Percentiles rank a stretch among this genome's conserved stretches.
Evolutionary conservation across 805 yeast species (phyloP).

Genomic region (Peterozyma toletana): DNA sequence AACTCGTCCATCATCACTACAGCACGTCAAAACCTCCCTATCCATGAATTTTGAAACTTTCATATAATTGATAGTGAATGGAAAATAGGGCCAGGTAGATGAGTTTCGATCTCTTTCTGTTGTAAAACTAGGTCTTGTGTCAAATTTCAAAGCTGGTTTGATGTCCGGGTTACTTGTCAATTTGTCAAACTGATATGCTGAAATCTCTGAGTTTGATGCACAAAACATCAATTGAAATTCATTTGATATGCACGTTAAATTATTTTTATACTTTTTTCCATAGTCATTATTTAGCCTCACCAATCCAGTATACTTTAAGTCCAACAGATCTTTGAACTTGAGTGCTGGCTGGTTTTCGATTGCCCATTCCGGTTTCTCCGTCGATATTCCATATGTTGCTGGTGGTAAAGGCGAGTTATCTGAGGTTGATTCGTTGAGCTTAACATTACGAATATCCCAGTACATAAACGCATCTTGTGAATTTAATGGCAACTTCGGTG

Average conservation of each 20-base stretch:
- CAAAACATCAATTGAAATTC: conserved; percentile 19
- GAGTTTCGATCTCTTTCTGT: conserved; percentile 30
- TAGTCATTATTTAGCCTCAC: conserved; percentile 17
- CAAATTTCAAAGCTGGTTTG: conserved; percentile 24
- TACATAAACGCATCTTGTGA: conserved; percentile 22
- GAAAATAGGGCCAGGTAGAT: conserved; percentile 46
- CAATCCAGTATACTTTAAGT: conserved; percentile 18
- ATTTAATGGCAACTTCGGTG: conserved; percentile 17
- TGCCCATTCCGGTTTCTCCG: conserved; percentile 15
- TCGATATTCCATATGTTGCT: neutral
- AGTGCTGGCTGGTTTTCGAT: conserved; percentile 25
- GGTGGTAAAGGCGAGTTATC: neutral
- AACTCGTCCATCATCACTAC: conserved; percentile 50
- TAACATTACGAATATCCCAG: conserved; percentile 24
- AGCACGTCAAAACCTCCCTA: conserved; percentile 36
- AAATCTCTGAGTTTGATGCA: conserved; percentile 27
- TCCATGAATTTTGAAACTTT: conserved; percentile 28
- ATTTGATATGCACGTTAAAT: conserved; percentile 21
- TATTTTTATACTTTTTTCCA: conserved; percentile 33
- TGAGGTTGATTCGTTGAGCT: conserved; percentile 3
- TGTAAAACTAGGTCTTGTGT: conserved; percentile 33
- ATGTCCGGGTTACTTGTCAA: conserved; percentile 20
- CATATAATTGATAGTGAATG: conserved; percentile 50
- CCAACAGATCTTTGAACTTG: conserved; percentile 25
- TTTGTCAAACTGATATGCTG: conserved; percentile 24